Percentiles rank a stretch among this genome's conserved stretches.
Conservation (phyloP, 2,329 filamentous ascomycete genomes). For the Apiospora saccharicola region DNA sequence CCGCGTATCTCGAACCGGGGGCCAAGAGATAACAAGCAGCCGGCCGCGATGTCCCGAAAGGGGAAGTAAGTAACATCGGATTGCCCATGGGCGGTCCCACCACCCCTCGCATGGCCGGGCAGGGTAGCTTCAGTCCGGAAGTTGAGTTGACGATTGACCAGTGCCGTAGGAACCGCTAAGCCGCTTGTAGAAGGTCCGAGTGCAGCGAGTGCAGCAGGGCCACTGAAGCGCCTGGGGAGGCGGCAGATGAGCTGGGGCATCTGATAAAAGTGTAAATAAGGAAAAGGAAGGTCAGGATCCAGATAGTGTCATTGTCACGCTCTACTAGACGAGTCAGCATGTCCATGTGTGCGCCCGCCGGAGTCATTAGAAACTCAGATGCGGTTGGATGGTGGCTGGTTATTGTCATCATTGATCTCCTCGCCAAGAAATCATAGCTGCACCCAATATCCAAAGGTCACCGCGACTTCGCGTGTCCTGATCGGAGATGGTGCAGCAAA, state of each 20-base stretch:
- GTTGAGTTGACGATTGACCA: conserved; percentile 11
- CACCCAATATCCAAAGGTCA: background rate
- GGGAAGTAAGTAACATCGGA: background rate
- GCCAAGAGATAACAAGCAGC: conserved; percentile 11
- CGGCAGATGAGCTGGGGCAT: conserved; percentile 10
- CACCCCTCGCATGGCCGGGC: background rate
- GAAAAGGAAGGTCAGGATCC: background rate
- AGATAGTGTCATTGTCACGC: background rate
- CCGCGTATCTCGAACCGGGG: background rate
- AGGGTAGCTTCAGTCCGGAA: conserved; percentile 1
- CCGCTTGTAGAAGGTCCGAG: conserved; percentile 16
- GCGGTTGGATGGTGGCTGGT: background rate
- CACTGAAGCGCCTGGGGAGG: background rate
- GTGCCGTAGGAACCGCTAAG: conserved; percentile 15
- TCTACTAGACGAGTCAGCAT: conserved; percentile 8
- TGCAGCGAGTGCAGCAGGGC: background rate
- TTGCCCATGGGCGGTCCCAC: background rate
- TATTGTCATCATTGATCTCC: background rate
- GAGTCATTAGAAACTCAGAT: conserved; percentile 2
- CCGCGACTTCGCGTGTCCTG: background rate
- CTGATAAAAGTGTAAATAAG: conserved; percentile 1
- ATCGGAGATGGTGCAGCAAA: background rate
- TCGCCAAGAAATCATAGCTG: background rate
- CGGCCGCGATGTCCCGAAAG: background rate
- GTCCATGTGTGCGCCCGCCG: background rate